Evolutionary conservation across 2,329 filamentous ascomycete genomes (phyloP).

Genomic region (Calonectria pauciramosa): DNA sequence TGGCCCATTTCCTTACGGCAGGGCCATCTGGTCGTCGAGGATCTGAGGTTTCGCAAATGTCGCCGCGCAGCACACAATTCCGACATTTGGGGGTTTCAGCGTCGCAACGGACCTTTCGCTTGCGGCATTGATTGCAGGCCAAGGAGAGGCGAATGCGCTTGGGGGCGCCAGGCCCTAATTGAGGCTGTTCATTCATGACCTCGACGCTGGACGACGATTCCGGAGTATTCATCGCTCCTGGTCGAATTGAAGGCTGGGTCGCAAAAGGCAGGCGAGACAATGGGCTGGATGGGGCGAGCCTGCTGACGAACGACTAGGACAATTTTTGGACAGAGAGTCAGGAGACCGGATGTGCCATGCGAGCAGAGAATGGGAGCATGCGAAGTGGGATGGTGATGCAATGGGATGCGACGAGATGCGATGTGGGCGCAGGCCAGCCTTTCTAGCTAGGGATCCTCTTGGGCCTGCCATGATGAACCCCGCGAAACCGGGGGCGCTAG

Average conservation of each 20-base stretch:
- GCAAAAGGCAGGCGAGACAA: neutral
- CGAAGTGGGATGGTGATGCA: slow-evolving; percentile 6
- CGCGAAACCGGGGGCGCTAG: slow-evolving; percentile 17
- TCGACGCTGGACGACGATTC: slow-evolving; percentile 20
- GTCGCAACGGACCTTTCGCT: slow-evolving; percentile 41
- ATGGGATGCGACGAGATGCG: neutral
- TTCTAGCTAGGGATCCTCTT: slow-evolving; percentile 9
- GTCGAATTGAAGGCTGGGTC: neutral
- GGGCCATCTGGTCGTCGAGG: slow-evolving; percentile 37
- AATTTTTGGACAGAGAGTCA: neutral
- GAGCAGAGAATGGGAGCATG: neutral
- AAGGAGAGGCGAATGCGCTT: slow-evolving; percentile 34
- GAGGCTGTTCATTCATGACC: slow-evolving; percentile 19
- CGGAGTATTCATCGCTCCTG: slow-evolving; percentile 19
- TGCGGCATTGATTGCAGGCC: slow-evolving; percentile 38
- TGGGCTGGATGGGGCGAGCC: neutral
- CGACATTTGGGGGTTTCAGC: slow-evolving; percentile 41
- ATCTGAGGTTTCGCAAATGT: slow-evolving; percentile 37
- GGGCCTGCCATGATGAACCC: slow-evolving; percentile 16
- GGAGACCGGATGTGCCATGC: neutral
- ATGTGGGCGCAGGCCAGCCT: slow-evolving; percentile 1
- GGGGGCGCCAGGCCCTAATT: slow-evolving; percentile 1
- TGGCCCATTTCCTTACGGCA: slow-evolving; percentile 38
- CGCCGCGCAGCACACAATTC: slow-evolving; percentile 40
- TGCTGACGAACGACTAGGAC: neutral